Evolutionary conservation across 495 filamentous ascomycete genomes (phyloP).

Genomic region (Aspergillus egyptiacus): DNA sequence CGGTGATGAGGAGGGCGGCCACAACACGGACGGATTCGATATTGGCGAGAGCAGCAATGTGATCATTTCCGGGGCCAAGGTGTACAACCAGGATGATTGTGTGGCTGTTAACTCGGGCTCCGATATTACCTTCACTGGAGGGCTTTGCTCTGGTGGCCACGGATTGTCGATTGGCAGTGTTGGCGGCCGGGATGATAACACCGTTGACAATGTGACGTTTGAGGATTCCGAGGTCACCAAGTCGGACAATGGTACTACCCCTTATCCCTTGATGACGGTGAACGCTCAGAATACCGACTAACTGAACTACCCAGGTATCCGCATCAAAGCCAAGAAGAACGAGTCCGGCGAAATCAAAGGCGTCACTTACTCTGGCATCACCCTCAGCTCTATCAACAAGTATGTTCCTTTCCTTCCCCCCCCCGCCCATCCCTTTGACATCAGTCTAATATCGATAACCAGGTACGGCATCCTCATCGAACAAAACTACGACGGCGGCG

Average conservation of each 20-base stretch:
- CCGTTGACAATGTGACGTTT: slow-evolving; percentile 51
- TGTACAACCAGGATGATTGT: slow-evolving; percentile 64
- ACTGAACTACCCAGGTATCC: slow-evolving; percentile 32
- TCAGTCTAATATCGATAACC: slow-evolving; percentile 6
- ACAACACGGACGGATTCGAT: slow-evolving; percentile 67
- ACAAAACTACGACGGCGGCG: slow-evolving; percentile 63
- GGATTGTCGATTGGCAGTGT: slow-evolving; percentile 65
- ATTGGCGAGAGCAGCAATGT: slow-evolving; percentile 48
- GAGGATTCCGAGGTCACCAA: slow-evolving; percentile 45
- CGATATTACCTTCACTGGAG: slow-evolving; percentile 48
- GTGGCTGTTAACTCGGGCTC: slow-evolving; percentile 58
- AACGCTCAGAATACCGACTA: too few species aligned
- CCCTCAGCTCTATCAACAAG: slow-evolving; percentile 45
- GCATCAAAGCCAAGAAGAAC: slow-evolving; percentile 57
- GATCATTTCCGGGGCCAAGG: slow-evolving; percentile 48
- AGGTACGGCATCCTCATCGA: slow-evolving; percentile 62
- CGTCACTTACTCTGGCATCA: slow-evolving; percentile 57
- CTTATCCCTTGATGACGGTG: too few species aligned
- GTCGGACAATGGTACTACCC: slow-evolving; percentile 28
- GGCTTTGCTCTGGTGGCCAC: slow-evolving; percentile 53
- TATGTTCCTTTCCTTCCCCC: neutral
- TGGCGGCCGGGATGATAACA: slow-evolving; percentile 55
- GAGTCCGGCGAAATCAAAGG: slow-evolving; percentile 51
- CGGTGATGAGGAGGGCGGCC: slow-evolving; percentile 43
- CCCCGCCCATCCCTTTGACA: too few species aligned